Evolutionary conservation across 768 basidiomycete genomes (phyloP).

Genomic region (Trametes cubensis): DNA sequence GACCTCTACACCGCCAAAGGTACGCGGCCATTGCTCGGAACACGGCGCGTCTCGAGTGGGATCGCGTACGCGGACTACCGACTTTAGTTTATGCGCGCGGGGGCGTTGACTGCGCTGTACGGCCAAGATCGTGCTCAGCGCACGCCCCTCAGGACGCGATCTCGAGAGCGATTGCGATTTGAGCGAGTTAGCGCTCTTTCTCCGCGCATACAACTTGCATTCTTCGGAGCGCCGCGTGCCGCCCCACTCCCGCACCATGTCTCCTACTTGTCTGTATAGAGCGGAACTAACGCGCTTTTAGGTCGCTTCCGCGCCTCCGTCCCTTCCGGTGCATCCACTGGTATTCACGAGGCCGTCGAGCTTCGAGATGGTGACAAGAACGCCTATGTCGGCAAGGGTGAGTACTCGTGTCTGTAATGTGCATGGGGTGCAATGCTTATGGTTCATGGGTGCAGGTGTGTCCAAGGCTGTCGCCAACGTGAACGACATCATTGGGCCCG

Average conservation of each 20-base stretch:
- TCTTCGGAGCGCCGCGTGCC: background rate
- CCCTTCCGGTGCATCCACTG: conserved; percentile 98
- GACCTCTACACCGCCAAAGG: conserved; percentile 89
- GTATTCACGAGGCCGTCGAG: conserved; percentile 97
- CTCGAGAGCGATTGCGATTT: background rate
- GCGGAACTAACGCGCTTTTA: conserved; percentile 38
- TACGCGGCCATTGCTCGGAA: conserved; percentile 36
- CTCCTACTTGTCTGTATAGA: background rate
- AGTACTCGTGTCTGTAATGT: conserved; percentile 22
- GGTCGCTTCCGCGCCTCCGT: conserved; percentile 94
- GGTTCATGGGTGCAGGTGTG: conserved; percentile 61
- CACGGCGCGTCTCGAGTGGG: background rate
- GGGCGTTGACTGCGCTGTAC: background rate
- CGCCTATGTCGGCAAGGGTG: conserved; percentile 95
- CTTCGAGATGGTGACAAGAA: conserved; percentile 95
- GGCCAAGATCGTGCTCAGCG: conserved; percentile 1
- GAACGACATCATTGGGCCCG: conserved; percentile 88
- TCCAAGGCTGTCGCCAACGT: conserved; percentile 92
- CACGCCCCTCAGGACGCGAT: background rate
- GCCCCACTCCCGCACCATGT: background rate
- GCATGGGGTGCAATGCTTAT: background rate
- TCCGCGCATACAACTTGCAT: conserved; percentile 7
- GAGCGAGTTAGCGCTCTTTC: too few relatives aligned
- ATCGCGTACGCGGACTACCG: background rate
- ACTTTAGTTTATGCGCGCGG: background rate